phyloP scores from a whole-genome alignment of 2,329 filamentous ascomycete species.

The Akanthomyces lecanii region DNA sequence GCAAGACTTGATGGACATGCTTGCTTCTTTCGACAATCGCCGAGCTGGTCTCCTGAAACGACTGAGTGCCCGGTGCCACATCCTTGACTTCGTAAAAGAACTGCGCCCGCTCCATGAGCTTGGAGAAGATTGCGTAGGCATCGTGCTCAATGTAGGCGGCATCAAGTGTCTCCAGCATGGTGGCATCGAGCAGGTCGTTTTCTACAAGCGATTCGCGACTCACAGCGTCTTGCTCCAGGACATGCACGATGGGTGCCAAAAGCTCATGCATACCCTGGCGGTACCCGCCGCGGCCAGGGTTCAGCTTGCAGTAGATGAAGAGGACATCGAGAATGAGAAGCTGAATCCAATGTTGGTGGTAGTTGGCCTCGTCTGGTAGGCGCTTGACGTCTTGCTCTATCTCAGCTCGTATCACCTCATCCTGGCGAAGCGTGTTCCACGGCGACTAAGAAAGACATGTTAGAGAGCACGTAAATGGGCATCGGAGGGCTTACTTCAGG shows the following conservation, averaged over 20 bases:
- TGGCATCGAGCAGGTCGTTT: constrained; percentile 39
- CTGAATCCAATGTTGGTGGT: constrained; percentile 75
- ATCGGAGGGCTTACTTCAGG: constrained; percentile 39
- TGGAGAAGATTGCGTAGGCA: constrained; percentile 77
- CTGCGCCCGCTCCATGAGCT: constrained; percentile 83
- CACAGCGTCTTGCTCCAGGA: constrained; percentile 76
- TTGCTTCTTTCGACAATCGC: constrained; percentile 79
- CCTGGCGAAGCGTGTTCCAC: constrained; percentile 80
- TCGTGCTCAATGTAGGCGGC: constrained; percentile 80
- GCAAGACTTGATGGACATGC: constrained; percentile 77
- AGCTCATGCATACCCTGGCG: constrained; percentile 99
- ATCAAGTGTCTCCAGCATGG: constrained; percentile 66
- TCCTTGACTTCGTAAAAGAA: constrained; percentile 75
- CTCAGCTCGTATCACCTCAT: constrained; percentile 79
- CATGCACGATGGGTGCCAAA: constrained; percentile 82
- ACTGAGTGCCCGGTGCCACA: constrained; percentile 23
- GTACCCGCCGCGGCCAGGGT: constrained; percentile 81
- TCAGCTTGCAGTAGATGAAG: constrained; percentile 91
- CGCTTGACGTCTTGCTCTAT: constrained; percentile 93
- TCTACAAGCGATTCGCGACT: constrained; percentile 39
- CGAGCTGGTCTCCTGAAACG: constrained; percentile 36
- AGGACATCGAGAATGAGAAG: constrained; percentile 80
- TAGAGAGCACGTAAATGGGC: not conserved
- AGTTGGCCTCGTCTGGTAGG: constrained; percentile 88
- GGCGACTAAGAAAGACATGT: constrained; percentile 63